Conservation (phyloP, 2,329 filamentous ascomycete species). For the Pezicula carpinea region DNA sequence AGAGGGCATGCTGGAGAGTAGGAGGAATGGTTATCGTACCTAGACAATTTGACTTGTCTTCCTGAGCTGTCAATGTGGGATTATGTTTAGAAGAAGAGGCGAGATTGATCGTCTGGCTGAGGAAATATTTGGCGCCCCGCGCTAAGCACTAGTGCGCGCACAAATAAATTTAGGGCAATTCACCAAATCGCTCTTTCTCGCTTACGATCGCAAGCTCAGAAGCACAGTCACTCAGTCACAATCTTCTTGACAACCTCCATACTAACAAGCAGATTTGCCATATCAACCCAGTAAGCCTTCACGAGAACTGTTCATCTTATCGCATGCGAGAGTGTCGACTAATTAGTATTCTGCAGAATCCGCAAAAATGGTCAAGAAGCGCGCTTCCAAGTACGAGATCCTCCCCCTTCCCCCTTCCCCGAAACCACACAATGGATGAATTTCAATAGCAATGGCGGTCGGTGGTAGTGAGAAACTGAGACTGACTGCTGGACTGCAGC, state of each 20-base stretch:
- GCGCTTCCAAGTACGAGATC: slow-evolving; percentile 57
- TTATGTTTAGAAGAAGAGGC: slow-evolving; percentile 7
- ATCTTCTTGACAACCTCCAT: slow-evolving; percentile 48
- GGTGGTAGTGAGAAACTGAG: not conserved
- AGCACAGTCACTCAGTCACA: slow-evolving; percentile 64
- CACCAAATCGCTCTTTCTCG: too few species aligned
- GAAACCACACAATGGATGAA: not conserved
- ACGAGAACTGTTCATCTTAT: too few species aligned
- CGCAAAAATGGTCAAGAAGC: slow-evolving; percentile 68
- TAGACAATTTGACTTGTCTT: slow-evolving; percentile 29
- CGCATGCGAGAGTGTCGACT: not conserved
- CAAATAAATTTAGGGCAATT: too few species aligned
- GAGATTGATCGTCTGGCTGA: not conserved
- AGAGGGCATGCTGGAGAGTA: not conserved
- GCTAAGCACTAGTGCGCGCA: not conserved
- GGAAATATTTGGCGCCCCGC: not conserved
- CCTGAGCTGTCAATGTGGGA: slow-evolving; percentile 22
- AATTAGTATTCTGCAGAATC: slow-evolving; percentile 38
- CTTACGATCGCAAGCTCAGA: too few species aligned
- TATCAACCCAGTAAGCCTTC: too few species aligned
- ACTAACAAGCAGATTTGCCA: too few species aligned
- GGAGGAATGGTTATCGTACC: slow-evolving; percentile 14
- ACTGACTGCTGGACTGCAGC: slow-evolving; percentile 42
- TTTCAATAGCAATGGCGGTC: not conserved
- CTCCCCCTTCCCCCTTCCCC: slow-evolving; percentile 5